phyloP scores from a whole-genome alignment of 768 basidiomycete species.

The Tulasnella sp. region DNA sequence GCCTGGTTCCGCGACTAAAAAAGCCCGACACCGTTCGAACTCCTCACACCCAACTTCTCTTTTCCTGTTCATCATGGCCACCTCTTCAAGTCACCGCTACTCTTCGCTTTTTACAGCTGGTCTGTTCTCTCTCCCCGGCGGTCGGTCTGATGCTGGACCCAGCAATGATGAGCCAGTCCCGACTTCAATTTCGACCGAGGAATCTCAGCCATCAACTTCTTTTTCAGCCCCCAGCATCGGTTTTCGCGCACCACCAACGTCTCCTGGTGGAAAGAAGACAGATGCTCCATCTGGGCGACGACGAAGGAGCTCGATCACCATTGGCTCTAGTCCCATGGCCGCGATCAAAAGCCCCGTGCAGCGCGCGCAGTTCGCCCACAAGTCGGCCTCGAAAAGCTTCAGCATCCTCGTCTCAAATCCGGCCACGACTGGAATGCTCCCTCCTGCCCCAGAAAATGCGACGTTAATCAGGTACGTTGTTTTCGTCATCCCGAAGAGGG shows the following conservation, averaged over 20 bases:
- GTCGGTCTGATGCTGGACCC: neutral
- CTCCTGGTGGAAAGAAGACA: constrained; percentile 23
- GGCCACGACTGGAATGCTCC: neutral
- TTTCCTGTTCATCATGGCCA: neutral
- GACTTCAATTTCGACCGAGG: constrained; percentile 7
- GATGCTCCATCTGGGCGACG: constrained; percentile 5
- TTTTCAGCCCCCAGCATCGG: constrained; percentile 7
- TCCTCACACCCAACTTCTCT: neutral
- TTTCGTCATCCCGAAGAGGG: neutral
- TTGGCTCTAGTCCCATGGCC: constrained; percentile 29
- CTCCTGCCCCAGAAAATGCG: constrained; percentile 5
- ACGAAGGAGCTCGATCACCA: constrained; percentile 23
- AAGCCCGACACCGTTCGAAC: neutral
- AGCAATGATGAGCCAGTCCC: neutral
- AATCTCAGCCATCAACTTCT: constrained; percentile 3
- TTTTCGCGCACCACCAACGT: constrained; percentile 18
- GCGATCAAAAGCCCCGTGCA: constrained; percentile 30
- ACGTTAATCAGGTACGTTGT: constrained; percentile 9
- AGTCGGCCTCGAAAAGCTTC: constrained; percentile 9
- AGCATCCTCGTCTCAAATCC: neutral
- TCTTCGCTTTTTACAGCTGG: constrained; percentile 32
- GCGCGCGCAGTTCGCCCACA: constrained; percentile 25
- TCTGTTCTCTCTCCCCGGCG: constrained; percentile 15
- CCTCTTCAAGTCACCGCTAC: neutral
- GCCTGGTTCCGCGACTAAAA: neutral